Base-by-base conservation (phyloP, 2,329 filamentous ascomycete genomes). In the Exserohilum rostratum region DNA sequence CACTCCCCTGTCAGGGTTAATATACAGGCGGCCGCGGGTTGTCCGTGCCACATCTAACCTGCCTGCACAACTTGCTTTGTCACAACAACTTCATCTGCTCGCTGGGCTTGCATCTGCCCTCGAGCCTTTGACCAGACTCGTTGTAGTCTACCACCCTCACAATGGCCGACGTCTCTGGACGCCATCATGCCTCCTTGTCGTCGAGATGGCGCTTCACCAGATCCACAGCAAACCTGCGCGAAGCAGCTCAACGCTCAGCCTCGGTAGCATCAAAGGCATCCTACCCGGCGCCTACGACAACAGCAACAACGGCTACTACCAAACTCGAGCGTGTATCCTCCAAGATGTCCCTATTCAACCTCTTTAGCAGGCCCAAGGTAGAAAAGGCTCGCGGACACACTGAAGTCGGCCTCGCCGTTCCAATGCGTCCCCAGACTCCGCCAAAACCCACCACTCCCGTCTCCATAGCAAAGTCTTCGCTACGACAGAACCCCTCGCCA, bases 361-460 rank as follows among this genome's bases (percentile, higher is more conserved):
- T 82, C 12, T 82, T 82, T 70, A 80, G 76, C 65, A 73, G 72
- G 51, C 79, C 80, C 18, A 82, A 80, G 61, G 78, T 80, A 25
- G 79, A 82, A 60, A 78, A 71, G 61, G 71, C 75, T 43, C 76
- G 77, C 57, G 79, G 79, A 5, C 78, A 80, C 60, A 74, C 74
- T 22, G 79, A 82, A 61, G 65, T 72, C 38, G 78, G 75, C 31
- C 67, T 79, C 15, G 71, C 71, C 12, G 55, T 73, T 27, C 72
- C 71, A 9, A 73, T 74, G 67, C 61, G 65, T 49, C 68, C 68
- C 47, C 68, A 68, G 17, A 65, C 66, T 30, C 66, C 66, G 17
- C 62, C 70, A 2, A 68, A 65, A 34, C 49, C 65, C 20, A 31
- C 62, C 18, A 46, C 61, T 30, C 47, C 50, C 10, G 35, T 53